Evolutionary conservation across 306 rosid genomes (phyloP), one percentile per base, ranked within the genome.

Genomic region (Fragaria iinumae): DNA sequence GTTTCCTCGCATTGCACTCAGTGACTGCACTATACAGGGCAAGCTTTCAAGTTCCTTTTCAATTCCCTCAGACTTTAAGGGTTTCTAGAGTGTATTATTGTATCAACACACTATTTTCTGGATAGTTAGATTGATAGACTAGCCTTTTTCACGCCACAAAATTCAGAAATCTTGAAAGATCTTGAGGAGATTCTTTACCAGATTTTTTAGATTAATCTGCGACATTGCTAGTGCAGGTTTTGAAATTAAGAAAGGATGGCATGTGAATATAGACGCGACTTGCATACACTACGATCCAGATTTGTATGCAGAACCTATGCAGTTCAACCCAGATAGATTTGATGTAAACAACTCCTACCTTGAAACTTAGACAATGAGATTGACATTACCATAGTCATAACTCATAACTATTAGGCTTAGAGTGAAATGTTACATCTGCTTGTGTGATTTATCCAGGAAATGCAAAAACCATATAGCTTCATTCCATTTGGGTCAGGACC

Each of bases 401-500:
- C n/a, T 59, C 7, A 23, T 27, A 60, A 57, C 16, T 27, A 13
- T 11, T 60, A 4, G 18, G 38, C 18, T 29, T 13, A 62, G n/a
- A 29, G 39, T 62, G 41, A 21, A 50, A 52, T 52, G 14, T 34
- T 55, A 45, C 69, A 17, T 4, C 18, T 45, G 36, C 23, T 56
- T 50, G 64, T 43, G 45, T 53, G 45, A 63, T 70, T 32, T 67
- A 18, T 76, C 72, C 92, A 86, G 91, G 91, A 85, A 85, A 85
- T 77, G 81, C 90, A 80, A 77, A 91, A 86, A 90, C 92, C 97
- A 25, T 88, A 83, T 83, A 88, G 84, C 80, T 88, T 78, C 78
- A 80, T 86, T 53, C 92, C 94, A 72, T 91, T 88, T 71, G 97
- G 94, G 60, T 79, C 91, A 67, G 94, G 97, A 75, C 88, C 92